These are phyloP conservation scores for Cryomyces antarcticus DNA, from an alignment of 495 filamentous ascomycete genomes.

Conservation along the genomic window DNA sequence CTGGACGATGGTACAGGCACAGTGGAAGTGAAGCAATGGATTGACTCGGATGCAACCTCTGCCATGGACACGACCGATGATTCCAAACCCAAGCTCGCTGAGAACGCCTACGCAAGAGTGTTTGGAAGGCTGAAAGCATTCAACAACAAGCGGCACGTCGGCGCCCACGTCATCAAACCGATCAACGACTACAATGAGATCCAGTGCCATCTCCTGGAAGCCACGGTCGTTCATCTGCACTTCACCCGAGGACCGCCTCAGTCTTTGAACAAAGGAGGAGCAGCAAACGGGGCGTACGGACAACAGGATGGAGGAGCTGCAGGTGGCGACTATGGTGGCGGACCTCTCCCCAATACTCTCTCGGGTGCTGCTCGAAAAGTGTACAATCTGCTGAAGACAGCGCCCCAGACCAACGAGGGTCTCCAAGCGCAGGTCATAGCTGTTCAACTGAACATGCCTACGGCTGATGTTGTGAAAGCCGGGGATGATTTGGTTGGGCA, in stretches of 20 bases:
- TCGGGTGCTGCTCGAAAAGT: conserved; percentile 41
- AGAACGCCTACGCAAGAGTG: conserved; percentile 64
- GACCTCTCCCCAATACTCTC: conserved; percentile 24
- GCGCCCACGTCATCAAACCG: conserved; percentile 59
- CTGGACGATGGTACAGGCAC: conserved; percentile 88
- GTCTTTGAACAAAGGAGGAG: conserved; percentile 11
- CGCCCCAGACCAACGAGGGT: conserved; percentile 56
- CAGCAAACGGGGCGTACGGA: conserved; percentile 7
- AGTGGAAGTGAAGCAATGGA: conserved; percentile 85
- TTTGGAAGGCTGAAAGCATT: conserved; percentile 61
- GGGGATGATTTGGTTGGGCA: conserved; percentile 54
- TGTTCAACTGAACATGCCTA: conserved; percentile 34
- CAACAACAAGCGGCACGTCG: conserved; percentile 59
- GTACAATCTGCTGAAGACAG: conserved; percentile 38
- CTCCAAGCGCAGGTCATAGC: conserved; percentile 60
- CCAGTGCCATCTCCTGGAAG: conserved; percentile 73
- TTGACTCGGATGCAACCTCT: conserved; percentile 30
- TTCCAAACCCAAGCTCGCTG: conserved; percentile 27
- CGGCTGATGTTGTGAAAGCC: conserved; percentile 48
- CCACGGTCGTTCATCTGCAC: conserved; percentile 67
- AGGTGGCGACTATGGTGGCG: conserved; percentile 11
- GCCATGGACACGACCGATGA: conserved; percentile 3
- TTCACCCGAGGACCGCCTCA: conserved; percentile 51
- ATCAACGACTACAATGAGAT: conserved; percentile 79
- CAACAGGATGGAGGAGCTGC: conserved; percentile 23